Base-by-base conservation (phyloP, 495 filamentous ascomycete genomes). In the Penicillium fimorum region DNA sequence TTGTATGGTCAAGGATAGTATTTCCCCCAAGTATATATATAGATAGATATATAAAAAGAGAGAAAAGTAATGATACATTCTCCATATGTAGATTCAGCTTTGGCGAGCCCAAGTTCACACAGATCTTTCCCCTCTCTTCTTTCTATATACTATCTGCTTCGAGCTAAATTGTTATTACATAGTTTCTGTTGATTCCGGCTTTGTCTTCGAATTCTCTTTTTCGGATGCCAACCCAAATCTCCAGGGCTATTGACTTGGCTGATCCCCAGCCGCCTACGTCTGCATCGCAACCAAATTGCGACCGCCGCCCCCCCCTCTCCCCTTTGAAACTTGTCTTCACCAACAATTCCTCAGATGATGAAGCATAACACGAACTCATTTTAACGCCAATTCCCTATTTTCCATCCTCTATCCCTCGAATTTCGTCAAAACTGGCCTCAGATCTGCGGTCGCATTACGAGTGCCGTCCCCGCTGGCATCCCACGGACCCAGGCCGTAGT, bases 401-500 rank as follows among this genome's bases (percentile, higher is more conserved):
- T 47, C 44, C 32, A 38, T 33, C 29, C 49, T 50, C 58, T 54
- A 38, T 55, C 42, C 55, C 53, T 68, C 54, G 59, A 56, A 66
- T 63, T 65, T 47, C 51, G 56, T 50, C 61, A 56, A 50, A 32
- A 37, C 48, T 64, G 44, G 51, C 60, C 59, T 59, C 30, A 8
- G 33, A 25, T 40, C 47, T 54, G 55, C 49, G 64, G 56, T 63
- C 65, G 71, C 66, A 65, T 63, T 64, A 59, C 62, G 63, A 64
- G 61, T 59, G 56, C 56, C 57, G 47, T 59, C 68, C 69, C 67
- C 70, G 62, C 67, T 68, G 52, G 63, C 55, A 64, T 61, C 59
- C 54, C 59, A 59, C 58, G 58, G 58, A 53, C 52, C 61, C 63
- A 65, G 67, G 68, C 69, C 70, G 69, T 68, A 67, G 69, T 68